Base-by-base conservation (phyloP, 371 early-diverging fungal species). In the Mortierella sp. region DNA sequence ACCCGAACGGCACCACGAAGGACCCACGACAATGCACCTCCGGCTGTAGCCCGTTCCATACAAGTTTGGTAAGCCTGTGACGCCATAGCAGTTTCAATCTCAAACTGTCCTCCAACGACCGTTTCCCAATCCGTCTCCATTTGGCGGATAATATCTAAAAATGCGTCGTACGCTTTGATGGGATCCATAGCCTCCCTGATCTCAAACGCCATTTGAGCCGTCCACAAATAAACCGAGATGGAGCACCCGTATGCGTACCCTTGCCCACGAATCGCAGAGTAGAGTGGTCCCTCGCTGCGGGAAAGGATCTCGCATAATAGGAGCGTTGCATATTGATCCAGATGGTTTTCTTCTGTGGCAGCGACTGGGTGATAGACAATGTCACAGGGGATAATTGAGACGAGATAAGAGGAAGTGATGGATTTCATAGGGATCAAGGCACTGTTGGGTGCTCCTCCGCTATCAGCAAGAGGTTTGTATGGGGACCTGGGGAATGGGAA, bases 221-320 rank as follows among this genome's bases (percentile, higher is more conserved):
- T 72, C 92, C 93, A 92, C 26, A 85, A 26, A 17, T 80, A 72
- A 3, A 86, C 64, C 40, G 72, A 63, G 23, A 94, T 62, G 0
- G 83, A 83, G 5, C 89, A 89, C 59, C 87, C 92, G 74, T 95
- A 95, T 0, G 94, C 93, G 45, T 86, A 89, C 17, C 95, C 95
- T 43, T 87, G 84, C 13, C 95, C 95, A 40, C 95, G 89, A 35
- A 94, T 87, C 0, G 89, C 87, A 10, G 85, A 89, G 83, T 86
- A 93, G 6, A 95, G 83, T 0, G 92, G 93, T 0, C 95, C 95
- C 54, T 94, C 94, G 4, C 85, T 79, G 6, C 90, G 86, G 6
- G 89, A 86, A 4, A 94, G 78, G 17, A 94, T 76, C 70, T 90
- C 91, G 26, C 86, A 84, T 28, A 94, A 76, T 43, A 95, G 55